Evolutionary conservation across 768 basidiomycete species (phyloP).

Genomic region (Scleroderma citrinum): DNA sequence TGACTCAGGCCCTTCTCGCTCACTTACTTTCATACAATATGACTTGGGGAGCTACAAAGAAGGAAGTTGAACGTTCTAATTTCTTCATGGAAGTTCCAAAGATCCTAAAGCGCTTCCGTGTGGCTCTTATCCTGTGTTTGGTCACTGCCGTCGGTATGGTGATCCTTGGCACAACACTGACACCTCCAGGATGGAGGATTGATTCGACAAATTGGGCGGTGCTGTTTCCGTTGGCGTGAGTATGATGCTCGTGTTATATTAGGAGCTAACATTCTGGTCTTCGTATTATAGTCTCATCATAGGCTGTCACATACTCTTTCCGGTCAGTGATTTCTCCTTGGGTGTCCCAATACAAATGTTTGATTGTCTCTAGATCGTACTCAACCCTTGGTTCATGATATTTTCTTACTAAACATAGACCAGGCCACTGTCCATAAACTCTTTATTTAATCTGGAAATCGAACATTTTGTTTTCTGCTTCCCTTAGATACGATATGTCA

Average conservation of each 20-base stretch:
- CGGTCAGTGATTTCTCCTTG: constrained; percentile 40
- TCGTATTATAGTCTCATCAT: constrained; percentile 44
- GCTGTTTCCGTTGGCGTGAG: constrained; percentile 68
- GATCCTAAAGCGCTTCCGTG: constrained; percentile 48
- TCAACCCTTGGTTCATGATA: constrained; percentile 88
- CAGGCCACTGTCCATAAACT: neutral
- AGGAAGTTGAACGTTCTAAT: constrained; percentile 84
- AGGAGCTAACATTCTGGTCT: constrained; percentile 2
- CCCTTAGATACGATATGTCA: too few relatives aligned
- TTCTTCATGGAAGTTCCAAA: constrained; percentile 87
- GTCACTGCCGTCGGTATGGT: constrained; percentile 51
- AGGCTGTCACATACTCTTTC: constrained; percentile 66
- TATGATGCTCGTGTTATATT: constrained; percentile 7
- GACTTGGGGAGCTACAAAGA: constrained; percentile 56
- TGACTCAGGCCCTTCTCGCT: constrained; percentile 46
- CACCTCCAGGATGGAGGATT: constrained; percentile 67
- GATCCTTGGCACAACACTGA: constrained; percentile 44
- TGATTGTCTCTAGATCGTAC: constrained; percentile 50
- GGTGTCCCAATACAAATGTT: neutral
- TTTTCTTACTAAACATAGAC: constrained; percentile 46
- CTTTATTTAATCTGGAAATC: neutral
- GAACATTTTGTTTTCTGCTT: too few relatives aligned
- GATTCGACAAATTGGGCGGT: constrained; percentile 59
- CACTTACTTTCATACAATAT: constrained; percentile 56
- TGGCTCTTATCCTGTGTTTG: constrained; percentile 44